A percentile compares a stretch with the other conserved stretches of the same genome.
These are phyloP conservation scores for Musa troglodytarum DNA, from an alignment of 176 grass and related monocot species.

Conservation along the genomic window DNA sequence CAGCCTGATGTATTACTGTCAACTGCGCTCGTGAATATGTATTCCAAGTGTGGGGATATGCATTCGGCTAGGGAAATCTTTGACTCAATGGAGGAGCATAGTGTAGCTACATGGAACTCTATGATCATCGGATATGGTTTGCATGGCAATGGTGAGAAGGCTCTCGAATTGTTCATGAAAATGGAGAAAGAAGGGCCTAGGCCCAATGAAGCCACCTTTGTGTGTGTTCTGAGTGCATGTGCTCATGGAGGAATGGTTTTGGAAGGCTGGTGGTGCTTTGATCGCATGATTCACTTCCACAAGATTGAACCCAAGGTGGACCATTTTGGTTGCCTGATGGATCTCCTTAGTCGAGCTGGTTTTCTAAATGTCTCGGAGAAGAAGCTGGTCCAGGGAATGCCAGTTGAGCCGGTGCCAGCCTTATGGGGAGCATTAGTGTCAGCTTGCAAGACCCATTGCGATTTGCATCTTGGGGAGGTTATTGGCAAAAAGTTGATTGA, in stretches of 20 bases:
- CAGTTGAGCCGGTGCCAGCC: slow-evolving; percentile 17
- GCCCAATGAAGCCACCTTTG: slow-evolving; percentile 47
- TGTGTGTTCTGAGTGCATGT: slow-evolving; percentile 53
- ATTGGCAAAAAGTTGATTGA: slow-evolving; percentile 50
- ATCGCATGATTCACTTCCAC: slow-evolving; percentile 44
- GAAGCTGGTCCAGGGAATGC: slow-evolving; percentile 20
- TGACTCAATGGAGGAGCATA: slow-evolving; percentile 36
- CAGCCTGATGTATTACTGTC: slow-evolving; percentile 39
- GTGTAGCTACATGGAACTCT: slow-evolving; percentile 54
- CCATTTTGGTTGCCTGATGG: slow-evolving; percentile 71
- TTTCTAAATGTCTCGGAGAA: slow-evolving; percentile 27
- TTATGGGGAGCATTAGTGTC: slow-evolving; percentile 42
- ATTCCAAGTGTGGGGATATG: slow-evolving; percentile 59
- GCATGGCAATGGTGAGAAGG: slow-evolving; percentile 42
- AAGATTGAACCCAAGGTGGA: slow-evolving; percentile 35
- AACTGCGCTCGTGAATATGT: slow-evolving; percentile 48
- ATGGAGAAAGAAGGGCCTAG: slow-evolving; percentile 41
- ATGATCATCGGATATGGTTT: slow-evolving; percentile 61
- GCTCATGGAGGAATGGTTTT: slow-evolving; percentile 54
- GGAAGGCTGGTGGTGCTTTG: slow-evolving; percentile 65
- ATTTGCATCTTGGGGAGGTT: slow-evolving; percentile 46
- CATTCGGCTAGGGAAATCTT: slow-evolving; percentile 32
- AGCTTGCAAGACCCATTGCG: slow-evolving; percentile 26
- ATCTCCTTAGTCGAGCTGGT: slow-evolving; percentile 51
- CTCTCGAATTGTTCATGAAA: slow-evolving; percentile 48